These are phyloP conservation scores for Moelleriella libera DNA, from an alignment of 2,329 filamentous ascomycete species.

Conservation along the genomic window DNA sequence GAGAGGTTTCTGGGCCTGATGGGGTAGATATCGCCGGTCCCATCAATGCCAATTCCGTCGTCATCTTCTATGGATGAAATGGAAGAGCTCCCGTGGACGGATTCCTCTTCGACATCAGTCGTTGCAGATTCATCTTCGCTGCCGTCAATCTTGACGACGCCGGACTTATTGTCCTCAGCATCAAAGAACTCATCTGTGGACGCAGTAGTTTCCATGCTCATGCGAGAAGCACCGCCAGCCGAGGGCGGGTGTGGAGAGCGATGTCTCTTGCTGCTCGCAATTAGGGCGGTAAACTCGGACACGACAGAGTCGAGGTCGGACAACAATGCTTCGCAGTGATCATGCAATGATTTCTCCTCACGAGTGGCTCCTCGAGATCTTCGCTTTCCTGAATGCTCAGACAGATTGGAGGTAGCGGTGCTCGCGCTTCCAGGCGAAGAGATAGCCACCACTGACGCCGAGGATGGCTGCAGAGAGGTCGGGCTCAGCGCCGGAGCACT, in stretches of 20 bases:
- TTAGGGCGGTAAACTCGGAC: slow-evolving; percentile 62
- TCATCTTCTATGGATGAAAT: slow-evolving; percentile 45
- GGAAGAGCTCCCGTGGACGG: slow-evolving; percentile 34
- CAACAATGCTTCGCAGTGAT: slow-evolving; percentile 72
- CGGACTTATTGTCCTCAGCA: slow-evolving; percentile 52
- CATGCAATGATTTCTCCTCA: slow-evolving; percentile 56
- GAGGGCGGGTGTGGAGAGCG: slow-evolving; percentile 42
- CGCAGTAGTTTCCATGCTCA: slow-evolving; percentile 63
- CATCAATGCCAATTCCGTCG: slow-evolving; percentile 43
- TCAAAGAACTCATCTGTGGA: slow-evolving; percentile 90
- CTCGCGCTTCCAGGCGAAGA: slow-evolving; percentile 24
- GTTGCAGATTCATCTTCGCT: slow-evolving; percentile 46
- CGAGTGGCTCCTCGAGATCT: slow-evolving; percentile 24
- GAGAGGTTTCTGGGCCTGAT: slow-evolving; percentile 58
- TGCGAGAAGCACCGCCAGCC: slow-evolving; percentile 27
- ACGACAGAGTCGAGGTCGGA: slow-evolving; percentile 76
- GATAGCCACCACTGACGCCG: slow-evolving; percentile 25
- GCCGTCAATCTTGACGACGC: slow-evolving; percentile 59
- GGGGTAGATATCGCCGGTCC: slow-evolving; percentile 54
- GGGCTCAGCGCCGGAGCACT: slow-evolving; percentile 36
- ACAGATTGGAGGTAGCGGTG: slow-evolving; percentile 14
- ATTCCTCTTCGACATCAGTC: slow-evolving; percentile 7
- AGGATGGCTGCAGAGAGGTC: slow-evolving; percentile 22
- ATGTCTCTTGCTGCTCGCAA: slow-evolving; percentile 67
- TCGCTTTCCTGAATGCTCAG: slow-evolving; percentile 16